Percentiles rank a stretch among this genome's conserved stretches.
Conservation (phyloP, 495 filamentous ascomycete species). For the Aspergillus campestris region DNA sequence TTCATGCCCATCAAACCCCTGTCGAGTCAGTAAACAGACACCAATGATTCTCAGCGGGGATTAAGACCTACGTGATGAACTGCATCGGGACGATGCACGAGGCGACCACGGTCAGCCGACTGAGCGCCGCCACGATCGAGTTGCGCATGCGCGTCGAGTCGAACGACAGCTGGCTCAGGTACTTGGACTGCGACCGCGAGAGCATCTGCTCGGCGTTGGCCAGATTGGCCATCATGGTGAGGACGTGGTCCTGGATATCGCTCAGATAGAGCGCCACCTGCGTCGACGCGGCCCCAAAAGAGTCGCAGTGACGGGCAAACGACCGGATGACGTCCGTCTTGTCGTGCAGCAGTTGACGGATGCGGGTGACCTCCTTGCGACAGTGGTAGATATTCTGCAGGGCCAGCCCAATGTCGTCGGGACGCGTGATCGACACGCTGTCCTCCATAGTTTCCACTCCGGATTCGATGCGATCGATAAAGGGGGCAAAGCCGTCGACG, state of each 20-base stretch:
- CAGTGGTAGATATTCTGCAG: constrained; percentile 75
- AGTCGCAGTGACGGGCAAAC: constrained; percentile 89
- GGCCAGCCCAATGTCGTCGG: constrained; percentile 70
- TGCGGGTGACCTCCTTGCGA: constrained; percentile 78
- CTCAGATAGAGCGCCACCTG: constrained; percentile 86
- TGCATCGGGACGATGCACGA: constrained; percentile 86
- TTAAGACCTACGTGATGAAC: constrained; percentile 47
- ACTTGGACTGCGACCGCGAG: constrained; percentile 77
- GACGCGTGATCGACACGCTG: constrained; percentile 70
- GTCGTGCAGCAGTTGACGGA: constrained; percentile 79
- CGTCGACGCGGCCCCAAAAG: constrained; percentile 69
- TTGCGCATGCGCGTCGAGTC: constrained; percentile 72
- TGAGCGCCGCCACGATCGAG: constrained; percentile 61
- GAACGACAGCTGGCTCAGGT: constrained; percentile 78
- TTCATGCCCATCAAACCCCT: constrained; percentile 88
- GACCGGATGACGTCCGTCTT: constrained; percentile 91
- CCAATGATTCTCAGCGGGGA: no score
- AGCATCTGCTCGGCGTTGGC: constrained; percentile 91
- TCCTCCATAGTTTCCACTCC: constrained; percentile 87
- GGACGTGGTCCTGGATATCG: constrained; percentile 92
- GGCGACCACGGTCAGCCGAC: constrained; percentile 78
- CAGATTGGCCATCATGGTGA: constrained; percentile 90
- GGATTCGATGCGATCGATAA: constrained; percentile 65
- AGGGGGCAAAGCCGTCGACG: constrained; percentile 81
- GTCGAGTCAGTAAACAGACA: no score